Base-by-base conservation (phyloP, 2,329 filamentous ascomycete genomes). In the Arthrobotrys conoides region DNA sequence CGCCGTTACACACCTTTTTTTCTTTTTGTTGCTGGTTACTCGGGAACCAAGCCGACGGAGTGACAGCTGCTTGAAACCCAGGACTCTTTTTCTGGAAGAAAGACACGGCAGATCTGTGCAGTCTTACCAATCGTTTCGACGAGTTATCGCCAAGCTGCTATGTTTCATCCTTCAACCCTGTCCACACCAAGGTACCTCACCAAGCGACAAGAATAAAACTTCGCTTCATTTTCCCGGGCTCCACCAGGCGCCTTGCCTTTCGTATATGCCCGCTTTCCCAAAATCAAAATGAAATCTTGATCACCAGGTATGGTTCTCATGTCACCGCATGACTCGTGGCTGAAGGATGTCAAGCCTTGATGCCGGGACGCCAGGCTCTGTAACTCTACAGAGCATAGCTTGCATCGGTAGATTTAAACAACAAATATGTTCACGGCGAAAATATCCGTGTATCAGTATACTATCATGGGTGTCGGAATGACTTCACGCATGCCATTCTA, bases 21-120 rank as follows among this genome's bases (percentile, higher is more conserved):
- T n/a, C 71, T 64, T 68, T 63, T 69, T 64, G 14, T 20, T 3
- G 41, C 9, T 57, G 72, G 66, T 66, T 76, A 3, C 66, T 71
- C 72, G 72, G 72, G 72, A 71, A 76, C 38, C 5, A 27, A 76
- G 72, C 72, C 72, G 72, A 67, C 67, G 72, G 72, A 66, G 59
- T 66, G 66, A 76, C 20, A 44, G 27, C 12, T 30, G 38, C 24
- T 53, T 33, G 24, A 36, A 36, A 49, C 41, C 24, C 6, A 18
- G 8, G 33, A 6, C 8, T 30, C 18, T 6, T 51, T 16, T 59
- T 30, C 14, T 59, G 33, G 10, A 22, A 48, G n/a, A 48, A 65
- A 22, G 24, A 14, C 27, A 38, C 57, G 24, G 38, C 49, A 66
- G 41, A 38, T 66, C 41, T 51, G n/a, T 41, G 10, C 24, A 57